A percentile compares a stretch with the other conserved stretches of the same genome.
These are phyloP conservation scores for Botrytis medusae DNA, from an alignment of 2,329 filamentous ascomycete genomes.

Conservation along the genomic window DNA sequence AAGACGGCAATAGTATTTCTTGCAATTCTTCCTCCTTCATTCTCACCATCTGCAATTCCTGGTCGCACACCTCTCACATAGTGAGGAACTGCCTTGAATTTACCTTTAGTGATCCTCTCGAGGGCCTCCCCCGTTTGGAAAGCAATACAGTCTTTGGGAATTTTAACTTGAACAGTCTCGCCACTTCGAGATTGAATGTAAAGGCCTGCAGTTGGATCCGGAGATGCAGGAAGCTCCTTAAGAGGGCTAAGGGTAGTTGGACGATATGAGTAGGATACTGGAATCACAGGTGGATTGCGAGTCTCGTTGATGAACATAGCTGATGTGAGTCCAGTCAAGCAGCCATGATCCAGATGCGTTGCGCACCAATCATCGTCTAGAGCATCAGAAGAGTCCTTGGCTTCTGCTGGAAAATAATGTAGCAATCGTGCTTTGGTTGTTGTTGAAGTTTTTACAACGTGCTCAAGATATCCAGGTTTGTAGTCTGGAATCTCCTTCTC, in stretches of 20 bases:
- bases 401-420: constrained; percentile 80
- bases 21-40: constrained; percentile 56
- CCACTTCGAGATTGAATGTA: constrained; percentile 89
- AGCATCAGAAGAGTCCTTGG: constrained; percentile 40
- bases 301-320: constrained; percentile 94
- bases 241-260: constrained; percentile 51
- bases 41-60: constrained; percentile 43
- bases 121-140: constrained; percentile 96
- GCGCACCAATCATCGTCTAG: constrained; percentile 92
- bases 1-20: constrained; percentile 94
- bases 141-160: constrained; percentile 86
- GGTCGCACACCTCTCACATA: constrained; percentile 79
- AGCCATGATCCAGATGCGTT: constrained; percentile 87
- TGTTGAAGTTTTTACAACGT: constrained; percentile 78
- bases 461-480: constrained; percentile 75
- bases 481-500: constrained; percentile 76
- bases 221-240: constrained; percentile 70
- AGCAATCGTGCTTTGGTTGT: constrained; percentile 89
- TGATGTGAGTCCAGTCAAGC: constrained; percentile 87
- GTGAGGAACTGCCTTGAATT: constrained; percentile 92
- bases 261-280: constrained; percentile 35
- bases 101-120: constrained; percentile 85
- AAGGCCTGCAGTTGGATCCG: constrained; percentile 82
- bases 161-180: constrained; percentile 83
- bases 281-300: constrained; percentile 40